Evolutionary conservation across 352 stramenopile species (phyloP).

Genomic region (Phytophthora sp.): DNA sequence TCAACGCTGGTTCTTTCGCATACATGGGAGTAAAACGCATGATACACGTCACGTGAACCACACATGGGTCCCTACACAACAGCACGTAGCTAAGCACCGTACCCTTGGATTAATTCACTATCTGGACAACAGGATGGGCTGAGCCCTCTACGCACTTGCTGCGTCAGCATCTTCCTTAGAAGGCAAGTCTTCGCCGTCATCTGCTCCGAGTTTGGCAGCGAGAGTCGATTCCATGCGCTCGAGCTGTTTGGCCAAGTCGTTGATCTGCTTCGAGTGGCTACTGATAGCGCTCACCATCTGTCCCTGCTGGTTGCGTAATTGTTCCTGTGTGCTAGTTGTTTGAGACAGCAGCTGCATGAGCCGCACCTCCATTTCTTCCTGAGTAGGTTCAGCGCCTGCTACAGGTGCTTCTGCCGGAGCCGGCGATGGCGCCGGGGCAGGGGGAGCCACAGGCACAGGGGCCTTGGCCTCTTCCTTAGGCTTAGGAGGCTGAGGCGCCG

Average conservation of each 20-base stretch:
- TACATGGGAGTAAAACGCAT: constrained; percentile 32
- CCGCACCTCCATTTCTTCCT: constrained; percentile 80
- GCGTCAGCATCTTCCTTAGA: constrained; percentile 35
- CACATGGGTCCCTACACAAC: constrained; percentile 42
- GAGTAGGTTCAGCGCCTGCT: constrained; percentile 27
- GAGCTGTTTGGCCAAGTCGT: constrained; percentile 81
- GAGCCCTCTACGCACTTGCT: constrained; percentile 38
- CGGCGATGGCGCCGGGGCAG: constrained; percentile 13
- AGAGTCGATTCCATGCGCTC: constrained; percentile 85
- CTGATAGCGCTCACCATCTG: constrained; percentile 86
- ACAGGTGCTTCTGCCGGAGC: constrained; percentile 17
- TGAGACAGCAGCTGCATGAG: constrained; percentile 85
- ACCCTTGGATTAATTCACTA: constrained; percentile 41
- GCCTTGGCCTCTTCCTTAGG: constrained; percentile 24
- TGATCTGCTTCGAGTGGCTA: constrained; percentile 85
- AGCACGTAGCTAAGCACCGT: constrained; percentile 21
- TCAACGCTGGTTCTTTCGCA: constrained; percentile 25
- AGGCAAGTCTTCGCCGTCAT: constrained; percentile 26
- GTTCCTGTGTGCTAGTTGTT: constrained; percentile 86
- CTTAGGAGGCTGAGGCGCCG: constrained; percentile 26
- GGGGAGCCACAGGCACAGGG: constrained; percentile 10
- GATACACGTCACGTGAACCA: no score
- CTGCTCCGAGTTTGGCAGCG: constrained; percentile 57
- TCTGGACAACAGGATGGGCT: constrained; percentile 29
- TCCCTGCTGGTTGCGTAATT: constrained; percentile 83